Conservation (phyloP, 106 monocot genomes). For the Acorus gramineus region DNA sequence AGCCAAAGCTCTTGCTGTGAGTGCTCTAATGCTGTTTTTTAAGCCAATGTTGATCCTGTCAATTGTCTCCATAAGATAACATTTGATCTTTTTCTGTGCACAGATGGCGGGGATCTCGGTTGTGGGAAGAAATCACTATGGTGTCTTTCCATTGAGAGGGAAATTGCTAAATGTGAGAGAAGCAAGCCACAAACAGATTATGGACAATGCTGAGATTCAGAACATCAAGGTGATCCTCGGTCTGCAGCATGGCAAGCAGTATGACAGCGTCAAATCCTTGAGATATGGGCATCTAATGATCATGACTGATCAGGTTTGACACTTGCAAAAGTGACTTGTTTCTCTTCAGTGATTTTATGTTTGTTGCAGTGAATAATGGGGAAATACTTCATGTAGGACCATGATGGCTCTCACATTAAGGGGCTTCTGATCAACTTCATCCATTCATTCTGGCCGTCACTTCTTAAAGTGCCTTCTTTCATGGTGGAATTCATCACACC, state of each 20-base stretch:
- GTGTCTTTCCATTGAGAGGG: constrained; percentile 90
- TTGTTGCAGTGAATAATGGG: background rate
- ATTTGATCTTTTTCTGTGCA: background rate
- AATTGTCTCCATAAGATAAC: background rate
- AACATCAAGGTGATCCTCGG: constrained; percentile 86
- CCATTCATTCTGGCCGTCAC: constrained; percentile 93
- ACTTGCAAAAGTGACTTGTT: too few relatives aligned
- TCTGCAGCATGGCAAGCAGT: constrained; percentile 91
- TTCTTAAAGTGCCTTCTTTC: constrained; percentile 76
- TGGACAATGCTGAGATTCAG: constrained; percentile 93
- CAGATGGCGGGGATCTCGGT: constrained; percentile 94
- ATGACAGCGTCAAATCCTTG: constrained; percentile 78
- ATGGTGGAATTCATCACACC: constrained; percentile 97
- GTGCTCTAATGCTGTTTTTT: background rate
- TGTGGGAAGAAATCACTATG: constrained; percentile 82
- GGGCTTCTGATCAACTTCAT: constrained; percentile 93
- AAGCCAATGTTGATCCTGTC: background rate
- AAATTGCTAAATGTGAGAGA: constrained; percentile 93
- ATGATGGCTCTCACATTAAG: constrained; percentile 99
- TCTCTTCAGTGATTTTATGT: too few relatives aligned
- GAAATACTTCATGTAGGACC: constrained; percentile 39
- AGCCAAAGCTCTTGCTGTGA: constrained; percentile 94
- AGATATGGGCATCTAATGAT: constrained; percentile 99
- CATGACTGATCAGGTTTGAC: constrained; percentile 94
- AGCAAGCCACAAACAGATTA: constrained; percentile 85